A percentile compares a stretch with the other conserved stretches of the same genome.
Conservation (phyloP, 2,329 filamentous ascomycete species). For the Aspergillus felis region DNA sequence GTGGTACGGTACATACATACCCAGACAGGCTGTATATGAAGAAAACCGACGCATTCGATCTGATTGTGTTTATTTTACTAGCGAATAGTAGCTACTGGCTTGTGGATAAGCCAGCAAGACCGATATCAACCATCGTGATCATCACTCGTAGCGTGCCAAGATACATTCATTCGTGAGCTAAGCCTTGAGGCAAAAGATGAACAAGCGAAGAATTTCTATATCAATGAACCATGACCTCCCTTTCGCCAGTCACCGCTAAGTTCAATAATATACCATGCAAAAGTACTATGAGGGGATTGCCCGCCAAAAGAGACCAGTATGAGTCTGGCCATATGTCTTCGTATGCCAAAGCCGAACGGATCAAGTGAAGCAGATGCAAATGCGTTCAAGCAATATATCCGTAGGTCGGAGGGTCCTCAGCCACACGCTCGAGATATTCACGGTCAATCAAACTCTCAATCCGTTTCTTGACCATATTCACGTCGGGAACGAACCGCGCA, state of each 20-base stretch:
- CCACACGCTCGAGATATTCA: conserved; percentile 48
- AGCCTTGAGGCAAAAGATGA: neutral
- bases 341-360: neutral
- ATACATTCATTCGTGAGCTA: neutral
- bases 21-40: neutral
- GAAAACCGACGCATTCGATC: neutral
- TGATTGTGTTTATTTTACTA: conserved; percentile 3
- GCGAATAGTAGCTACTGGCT: conserved; percentile 1
- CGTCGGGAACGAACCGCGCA: conserved; percentile 48
- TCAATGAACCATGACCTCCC: conserved; percentile 4
- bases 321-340: neutral
- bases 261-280: conserved; percentile 7
- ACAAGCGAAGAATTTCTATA: conserved; percentile 8
- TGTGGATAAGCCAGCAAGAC: neutral
- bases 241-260: conserved; percentile 24
- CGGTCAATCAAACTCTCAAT: conserved; percentile 53
- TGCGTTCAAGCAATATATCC: conserved; percentile 39
- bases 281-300: neutral
- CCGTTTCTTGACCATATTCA: conserved; percentile 51
- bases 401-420: conserved; percentile 44
- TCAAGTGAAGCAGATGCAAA: neutral
- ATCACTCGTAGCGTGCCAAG: neutral
- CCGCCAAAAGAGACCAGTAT: neutral
- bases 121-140: neutral
- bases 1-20: neutral